Percentiles rank a stretch among this genome's conserved stretches.
These are phyloP conservation scores for Coniosporium apollinis DNA, from an alignment of 495 filamentous ascomycete species.

Conservation along the genomic window DNA sequence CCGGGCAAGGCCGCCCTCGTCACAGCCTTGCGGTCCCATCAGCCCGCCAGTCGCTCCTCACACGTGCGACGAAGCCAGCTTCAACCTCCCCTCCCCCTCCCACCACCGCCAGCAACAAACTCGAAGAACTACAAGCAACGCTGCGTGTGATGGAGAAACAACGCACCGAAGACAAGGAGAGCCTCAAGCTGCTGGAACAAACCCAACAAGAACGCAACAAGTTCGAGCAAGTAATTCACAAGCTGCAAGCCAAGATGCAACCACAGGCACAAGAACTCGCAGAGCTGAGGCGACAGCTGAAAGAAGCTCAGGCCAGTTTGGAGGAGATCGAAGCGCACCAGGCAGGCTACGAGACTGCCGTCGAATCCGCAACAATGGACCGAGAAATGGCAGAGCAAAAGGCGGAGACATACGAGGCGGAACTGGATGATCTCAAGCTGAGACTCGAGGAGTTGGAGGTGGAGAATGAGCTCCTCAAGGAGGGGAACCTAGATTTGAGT, in stretches of 20 bases:
- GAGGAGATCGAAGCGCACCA: constrained; percentile 55
- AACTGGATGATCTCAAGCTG: constrained; percentile 58
- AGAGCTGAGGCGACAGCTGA: constrained; percentile 58
- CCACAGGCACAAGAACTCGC: constrained; percentile 66
- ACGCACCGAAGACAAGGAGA: constrained; percentile 69
- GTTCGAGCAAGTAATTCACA: constrained; percentile 79
- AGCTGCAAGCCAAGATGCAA: constrained; percentile 77
- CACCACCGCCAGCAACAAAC: constrained; percentile 24
- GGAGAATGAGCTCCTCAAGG: constrained; percentile 70
- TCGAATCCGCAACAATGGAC: constrained; percentile 82
- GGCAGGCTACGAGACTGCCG: constrained; percentile 62
- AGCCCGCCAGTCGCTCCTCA: no score
- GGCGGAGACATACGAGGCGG: constrained; percentile 60
- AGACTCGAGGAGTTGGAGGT: constrained; percentile 71
- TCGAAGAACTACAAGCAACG: constrained; percentile 22
- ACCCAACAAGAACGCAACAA: constrained; percentile 67
- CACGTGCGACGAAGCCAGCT: no score
- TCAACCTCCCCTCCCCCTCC: no score
- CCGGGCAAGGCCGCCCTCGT: no score
- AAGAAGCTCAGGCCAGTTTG: constrained; percentile 51
- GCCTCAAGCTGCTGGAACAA: constrained; percentile 60
- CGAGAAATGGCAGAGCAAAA: constrained; percentile 94
- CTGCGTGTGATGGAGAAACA: constrained; percentile 21
- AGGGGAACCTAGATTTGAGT: constrained; percentile 70
- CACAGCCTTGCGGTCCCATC: no score